Evolutionary conservation across 768 basidiomycete species (phyloP).

Genomic region (Exidia glandulosa): DNA sequence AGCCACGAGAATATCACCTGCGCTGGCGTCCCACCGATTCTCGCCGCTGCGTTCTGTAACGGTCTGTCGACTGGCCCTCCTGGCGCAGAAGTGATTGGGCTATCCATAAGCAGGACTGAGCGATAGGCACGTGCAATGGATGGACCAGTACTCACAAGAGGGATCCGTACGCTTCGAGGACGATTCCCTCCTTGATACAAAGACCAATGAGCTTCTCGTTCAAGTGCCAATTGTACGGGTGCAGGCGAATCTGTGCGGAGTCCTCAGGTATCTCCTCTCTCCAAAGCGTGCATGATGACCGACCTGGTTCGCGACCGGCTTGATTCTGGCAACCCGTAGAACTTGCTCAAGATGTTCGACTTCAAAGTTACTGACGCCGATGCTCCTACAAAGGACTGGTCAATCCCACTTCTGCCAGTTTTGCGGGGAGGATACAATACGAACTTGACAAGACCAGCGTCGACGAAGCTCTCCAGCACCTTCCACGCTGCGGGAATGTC

Average conservation of each 20-base stretch:
- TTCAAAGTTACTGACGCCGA: conserved; percentile 62
- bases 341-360: conserved; percentile 41
- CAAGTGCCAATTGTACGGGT: conserved; percentile 60
- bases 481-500: conserved; percentile 37
- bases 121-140: not conserved
- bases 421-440: not conserved
- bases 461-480: conserved; percentile 43
- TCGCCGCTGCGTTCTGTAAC: conserved; percentile 39
- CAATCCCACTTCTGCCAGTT: not conserved
- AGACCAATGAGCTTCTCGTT: conserved; percentile 45
- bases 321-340: conserved; percentile 37
- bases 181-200: conserved; percentile 45
- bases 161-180: conserved; percentile 54
- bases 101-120: not conserved
- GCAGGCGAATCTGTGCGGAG: conserved; percentile 43
- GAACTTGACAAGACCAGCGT: conserved; percentile 29
- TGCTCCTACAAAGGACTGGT: conserved; percentile 39
- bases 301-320: conserved; percentile 68
- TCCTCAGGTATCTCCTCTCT: conserved; percentile 5
- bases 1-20: conserved; percentile 68
- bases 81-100: conserved; percentile 20
- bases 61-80: conserved; percentile 51
- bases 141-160: conserved; percentile 31
- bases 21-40: conserved; percentile 43
- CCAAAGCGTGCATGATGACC: not conserved